Percentiles rank a stretch among this genome's conserved stretches.
Conservation (phyloP, 177 flowering plant genomes). For the Vitis hybrid region DNA sequence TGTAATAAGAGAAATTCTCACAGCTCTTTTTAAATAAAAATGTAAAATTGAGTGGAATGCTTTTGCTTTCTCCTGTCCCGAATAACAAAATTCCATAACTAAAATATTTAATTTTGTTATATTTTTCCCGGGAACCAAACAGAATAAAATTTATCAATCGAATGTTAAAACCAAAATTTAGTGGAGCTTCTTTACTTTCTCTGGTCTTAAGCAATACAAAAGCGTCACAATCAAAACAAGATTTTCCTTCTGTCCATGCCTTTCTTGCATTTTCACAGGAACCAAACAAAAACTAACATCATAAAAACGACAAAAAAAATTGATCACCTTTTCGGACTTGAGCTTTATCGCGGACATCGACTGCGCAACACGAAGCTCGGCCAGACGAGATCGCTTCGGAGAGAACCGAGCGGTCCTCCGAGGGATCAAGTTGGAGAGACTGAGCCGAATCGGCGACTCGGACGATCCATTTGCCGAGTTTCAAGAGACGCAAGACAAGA, state of each 20-base stretch:
- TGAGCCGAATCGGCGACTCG: conserved; percentile 74
- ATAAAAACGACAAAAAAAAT: neutral
- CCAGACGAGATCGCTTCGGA: conserved; percentile 53
- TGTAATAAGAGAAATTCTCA: too few species aligned
- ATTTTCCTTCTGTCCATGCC: too few species aligned
- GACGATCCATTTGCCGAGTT: conserved; percentile 67
- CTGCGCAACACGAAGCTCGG: conserved; percentile 57
- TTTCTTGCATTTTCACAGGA: too few species aligned
- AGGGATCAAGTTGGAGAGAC: conserved; percentile 35
- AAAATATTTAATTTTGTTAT: too few species aligned
- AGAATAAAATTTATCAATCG: neutral
- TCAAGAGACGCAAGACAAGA: conserved; percentile 58
- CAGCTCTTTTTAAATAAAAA: too few species aligned
- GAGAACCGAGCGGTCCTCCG: conserved; percentile 44
- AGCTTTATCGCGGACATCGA: conserved; percentile 60
- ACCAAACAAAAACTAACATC: neutral
- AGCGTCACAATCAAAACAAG: too few species aligned
- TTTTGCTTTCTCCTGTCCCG: too few species aligned
- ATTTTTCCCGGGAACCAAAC: neutral
- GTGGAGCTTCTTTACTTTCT: too few species aligned
- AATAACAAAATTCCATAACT: too few species aligned
- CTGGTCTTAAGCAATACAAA: too few species aligned
- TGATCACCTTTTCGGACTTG: conserved; percentile 48
- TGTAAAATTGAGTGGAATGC: too few species aligned
- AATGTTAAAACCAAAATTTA: too few species aligned